These are phyloP conservation scores for Phytophthora tubulina DNA, from an alignment of 352 stramenopile genomes.

Conservation along the genomic window DNA sequence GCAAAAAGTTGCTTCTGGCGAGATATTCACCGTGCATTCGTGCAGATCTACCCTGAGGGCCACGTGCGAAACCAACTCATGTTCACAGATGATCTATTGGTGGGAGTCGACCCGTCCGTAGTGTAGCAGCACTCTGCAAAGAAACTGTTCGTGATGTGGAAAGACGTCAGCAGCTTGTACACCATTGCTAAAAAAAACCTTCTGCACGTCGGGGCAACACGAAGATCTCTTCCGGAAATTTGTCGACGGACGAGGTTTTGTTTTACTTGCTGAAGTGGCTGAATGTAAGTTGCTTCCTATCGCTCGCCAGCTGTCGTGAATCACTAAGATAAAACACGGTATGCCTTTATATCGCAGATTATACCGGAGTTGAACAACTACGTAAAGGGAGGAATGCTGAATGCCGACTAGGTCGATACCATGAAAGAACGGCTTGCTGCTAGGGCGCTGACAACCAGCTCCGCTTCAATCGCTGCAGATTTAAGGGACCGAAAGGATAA, in stretches of 20 bases:
- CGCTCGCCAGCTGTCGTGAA: too few relatives aligned
- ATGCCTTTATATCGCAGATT: neutral
- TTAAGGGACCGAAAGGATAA: too few relatives aligned
- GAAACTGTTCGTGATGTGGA: neutral
- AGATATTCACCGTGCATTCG: neutral
- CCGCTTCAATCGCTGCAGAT: neutral
- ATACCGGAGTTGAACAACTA: neutral
- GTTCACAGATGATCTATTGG: neutral
- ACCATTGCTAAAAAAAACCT: neutral
- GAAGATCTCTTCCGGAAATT: neutral
- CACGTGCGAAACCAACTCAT: neutral
- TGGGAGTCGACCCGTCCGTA: neutral
- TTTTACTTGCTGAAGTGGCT: neutral
- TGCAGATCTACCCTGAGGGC: neutral
- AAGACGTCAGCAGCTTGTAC: neutral
- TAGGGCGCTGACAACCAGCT: neutral
- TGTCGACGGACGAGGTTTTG: neutral
- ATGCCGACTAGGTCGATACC: neutral
- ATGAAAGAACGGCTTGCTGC: neutral
- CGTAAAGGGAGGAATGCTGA: neutral
- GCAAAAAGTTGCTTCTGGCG: neutral
- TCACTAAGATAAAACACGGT: neutral
- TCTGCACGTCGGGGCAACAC: neutral
- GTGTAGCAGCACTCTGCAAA: neutral
- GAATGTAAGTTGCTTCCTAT: neutral